Evolutionary conservation across 2,329 filamentous ascomycete genomes (phyloP), one percentile per base, ranked within the genome.

Genomic region (Salinomyces thailandicus): DNA sequence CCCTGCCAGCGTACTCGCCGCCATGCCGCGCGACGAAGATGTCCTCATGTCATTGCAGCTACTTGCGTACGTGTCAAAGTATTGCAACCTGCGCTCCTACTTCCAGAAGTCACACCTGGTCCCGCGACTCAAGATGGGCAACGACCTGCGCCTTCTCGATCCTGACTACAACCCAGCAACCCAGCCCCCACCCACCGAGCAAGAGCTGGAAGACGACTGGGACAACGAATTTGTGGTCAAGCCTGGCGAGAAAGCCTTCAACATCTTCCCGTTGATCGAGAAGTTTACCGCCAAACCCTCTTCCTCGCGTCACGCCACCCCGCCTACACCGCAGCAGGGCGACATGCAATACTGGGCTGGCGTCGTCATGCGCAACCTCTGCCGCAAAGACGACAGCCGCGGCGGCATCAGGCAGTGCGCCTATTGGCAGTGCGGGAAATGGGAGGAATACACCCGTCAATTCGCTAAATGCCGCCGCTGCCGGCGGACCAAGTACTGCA

Each of bases 291-390:
- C 95, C 18, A 79, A 91, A 46, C 49, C 51, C 8, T 59, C 56
- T 6, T 52, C 50, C 12, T 37, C 42, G 20, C 15, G 18, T 13
- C 22, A 45, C 41, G 7, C 51, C 46, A 5, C 49, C 18, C 33
- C 32, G 14, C 41, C 45, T 4, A 53, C 50, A 2, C 52, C 54
- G 3, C 54, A 59, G 41, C 55, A 59, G 36, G 51, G 51, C 38
- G 55, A 85, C 41, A 98, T 98, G 91, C 89, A 95, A 61, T 98
- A 98, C 66, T 98, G 91, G 91, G 91, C 91, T 13, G 91, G 89
- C 44, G 91, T 98, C 12, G 91, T 98, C 31, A 98, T 98, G 91
- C 77, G 91, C 46, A 98, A 98, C 58, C 74, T 98, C 33, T 98
- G 91, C 69, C 84, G 91, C 46, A 98, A 98, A 65, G 91, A 98